A percentile compares a stretch with the other conserved stretches of the same genome.
Evolutionary conservation across 768 basidiomycete genomes (phyloP).

Genomic region (Rhizopogon salebrosus): DNA sequence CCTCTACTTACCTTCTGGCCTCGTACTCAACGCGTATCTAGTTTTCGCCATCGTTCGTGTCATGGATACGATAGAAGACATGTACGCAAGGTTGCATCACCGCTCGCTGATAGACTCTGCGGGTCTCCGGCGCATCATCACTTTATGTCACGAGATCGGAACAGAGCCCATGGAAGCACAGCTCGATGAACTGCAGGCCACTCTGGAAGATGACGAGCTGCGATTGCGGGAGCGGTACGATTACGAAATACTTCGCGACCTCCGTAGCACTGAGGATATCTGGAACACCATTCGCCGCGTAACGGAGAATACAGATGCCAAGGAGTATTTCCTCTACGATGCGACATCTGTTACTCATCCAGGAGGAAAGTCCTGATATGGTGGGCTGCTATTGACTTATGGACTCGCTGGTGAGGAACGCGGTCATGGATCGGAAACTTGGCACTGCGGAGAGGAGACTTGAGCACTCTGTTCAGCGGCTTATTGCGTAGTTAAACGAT

Average conservation of each 20-base stretch:
- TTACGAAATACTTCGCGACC: conserved; percentile 67
- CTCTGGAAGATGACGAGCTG: conserved; percentile 71
- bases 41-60: conserved; percentile 73
- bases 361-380: conserved; percentile 79
- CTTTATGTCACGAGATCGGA: conserved; percentile 61
- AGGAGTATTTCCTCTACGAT: conserved; percentile 89
- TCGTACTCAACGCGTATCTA: conserved; percentile 18
- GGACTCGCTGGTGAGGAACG: conserved; percentile 82
- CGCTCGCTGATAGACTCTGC: conserved; percentile 87
- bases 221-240: conserved; percentile 71
- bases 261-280: conserved; percentile 81
- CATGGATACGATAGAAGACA: conserved; percentile 60
- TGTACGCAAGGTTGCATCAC: conserved; percentile 81
- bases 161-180: conserved; percentile 63
- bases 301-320: conserved; percentile 73
- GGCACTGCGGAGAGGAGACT: conserved; percentile 79
- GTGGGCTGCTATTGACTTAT: conserved; percentile 89
- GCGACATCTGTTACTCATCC: conserved; percentile 88
- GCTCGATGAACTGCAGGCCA: conserved; percentile 51
- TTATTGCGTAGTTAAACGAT: conserved; percentile 88
- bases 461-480: conserved; percentile 83
- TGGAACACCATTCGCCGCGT: conserved; percentile 77
- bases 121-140: conserved; percentile 70
- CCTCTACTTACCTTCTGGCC: not conserved
- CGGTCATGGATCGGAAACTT: conserved; percentile 90